Evolutionary conservation across 2,329 filamentous ascomycete species (phyloP).

Genomic region (Venturia carpophila): DNA sequence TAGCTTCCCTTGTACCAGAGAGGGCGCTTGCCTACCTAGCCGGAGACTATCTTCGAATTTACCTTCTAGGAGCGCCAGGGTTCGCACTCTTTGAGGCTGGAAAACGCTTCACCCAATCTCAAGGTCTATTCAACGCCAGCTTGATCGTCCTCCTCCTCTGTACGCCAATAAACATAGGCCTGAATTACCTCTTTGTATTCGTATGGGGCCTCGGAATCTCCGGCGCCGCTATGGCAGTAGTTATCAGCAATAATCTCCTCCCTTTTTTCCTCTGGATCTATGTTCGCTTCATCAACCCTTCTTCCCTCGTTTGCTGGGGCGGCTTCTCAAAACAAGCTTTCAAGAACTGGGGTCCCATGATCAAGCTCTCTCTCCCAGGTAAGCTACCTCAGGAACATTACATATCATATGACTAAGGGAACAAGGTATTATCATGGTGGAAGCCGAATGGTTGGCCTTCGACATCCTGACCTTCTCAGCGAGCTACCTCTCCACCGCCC

Average conservation of each 20-base stretch:
- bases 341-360: slow-evolving; percentile 31
- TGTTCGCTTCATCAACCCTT: slow-evolving; percentile 33
- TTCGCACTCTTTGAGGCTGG: slow-evolving; percentile 48
- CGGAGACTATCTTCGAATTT: slow-evolving; percentile 42
- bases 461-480: slow-evolving; percentile 31
- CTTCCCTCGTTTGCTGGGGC: slow-evolving; percentile 40
- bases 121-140: slow-evolving; percentile 46
- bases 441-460: slow-evolving; percentile 26
- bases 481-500: slow-evolving; percentile 22
- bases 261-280: slow-evolving; percentile 43
- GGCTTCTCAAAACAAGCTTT: slow-evolving; percentile 34
- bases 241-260: slow-evolving; percentile 43
- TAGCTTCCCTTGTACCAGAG: slow-evolving; percentile 42
- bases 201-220: slow-evolving; percentile 38
- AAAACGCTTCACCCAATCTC: slow-evolving; percentile 49
- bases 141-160: slow-evolving; percentile 42
- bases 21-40: slow-evolving; percentile 42
- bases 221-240: slow-evolving; percentile 45
- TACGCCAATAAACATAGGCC: slow-evolving; percentile 41
- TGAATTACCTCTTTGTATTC: slow-evolving; percentile 44
- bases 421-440: slow-evolving; percentile 22
- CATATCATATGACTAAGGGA: no score
- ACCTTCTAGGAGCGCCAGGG: slow-evolving; percentile 44
- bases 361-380: slow-evolving; percentile 23
- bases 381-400: not conserved